Evolutionary conservation across 768 basidiomycete genomes (phyloP).

Genomic region (Asterophora lycoperdoides): DNA sequence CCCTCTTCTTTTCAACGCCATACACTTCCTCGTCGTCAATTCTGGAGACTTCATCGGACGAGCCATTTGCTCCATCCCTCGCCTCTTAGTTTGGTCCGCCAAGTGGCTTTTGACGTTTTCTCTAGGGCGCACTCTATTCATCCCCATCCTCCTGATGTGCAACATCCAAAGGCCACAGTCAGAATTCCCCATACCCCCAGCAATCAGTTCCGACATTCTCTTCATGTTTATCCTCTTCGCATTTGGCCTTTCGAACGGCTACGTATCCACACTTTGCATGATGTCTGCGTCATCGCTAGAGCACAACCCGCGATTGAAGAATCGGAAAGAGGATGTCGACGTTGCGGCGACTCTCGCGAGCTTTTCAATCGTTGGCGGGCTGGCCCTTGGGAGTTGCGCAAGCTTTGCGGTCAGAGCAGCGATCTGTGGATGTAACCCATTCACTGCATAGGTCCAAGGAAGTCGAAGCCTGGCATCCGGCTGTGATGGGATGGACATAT

Average conservation of each 20-base stretch:
- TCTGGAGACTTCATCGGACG: constrained; percentile 69
- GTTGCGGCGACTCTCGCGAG: constrained; percentile 77
- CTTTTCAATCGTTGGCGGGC: constrained; percentile 74
- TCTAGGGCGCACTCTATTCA: constrained; percentile 70
- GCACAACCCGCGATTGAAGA: constrained; percentile 70
- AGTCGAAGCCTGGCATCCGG: not conserved
- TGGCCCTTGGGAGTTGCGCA: constrained; percentile 68
- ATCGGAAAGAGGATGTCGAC: constrained; percentile 74
- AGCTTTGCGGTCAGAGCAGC: constrained; percentile 77
- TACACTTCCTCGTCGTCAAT: constrained; percentile 78
- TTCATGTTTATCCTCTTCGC: constrained; percentile 70
- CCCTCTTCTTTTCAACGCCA: constrained; percentile 75
- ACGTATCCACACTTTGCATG: constrained; percentile 72
- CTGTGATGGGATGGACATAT: not conserved
- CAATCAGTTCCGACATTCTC: constrained; percentile 72
- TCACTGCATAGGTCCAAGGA: constrained; percentile 25
- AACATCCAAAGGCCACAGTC: constrained; percentile 59
- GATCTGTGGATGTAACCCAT: constrained; percentile 75
- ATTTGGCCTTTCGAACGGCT: constrained; percentile 82
- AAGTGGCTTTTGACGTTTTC: constrained; percentile 60
- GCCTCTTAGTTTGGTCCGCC: constrained; percentile 65
- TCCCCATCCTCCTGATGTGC: constrained; percentile 86
- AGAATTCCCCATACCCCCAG: constrained; percentile 30
- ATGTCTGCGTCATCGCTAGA: constrained; percentile 79
- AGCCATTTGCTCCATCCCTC: constrained; percentile 61